These are phyloP conservation scores for Kazachstania sp. DNA, from an alignment of 1,139 yeast species.

Conservation along the genomic window DNA sequence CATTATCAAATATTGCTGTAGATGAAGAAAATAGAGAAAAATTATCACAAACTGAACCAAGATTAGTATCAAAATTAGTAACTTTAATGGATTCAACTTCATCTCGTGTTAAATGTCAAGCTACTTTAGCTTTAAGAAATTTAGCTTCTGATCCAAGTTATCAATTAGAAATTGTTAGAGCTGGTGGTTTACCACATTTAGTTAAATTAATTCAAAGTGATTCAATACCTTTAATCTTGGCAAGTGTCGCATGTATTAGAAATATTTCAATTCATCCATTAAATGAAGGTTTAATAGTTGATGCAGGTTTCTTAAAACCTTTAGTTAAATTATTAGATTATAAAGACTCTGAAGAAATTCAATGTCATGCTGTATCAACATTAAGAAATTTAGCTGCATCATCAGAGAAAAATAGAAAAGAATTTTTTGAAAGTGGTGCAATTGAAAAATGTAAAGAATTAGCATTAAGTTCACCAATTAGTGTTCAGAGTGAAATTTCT, in stretches of 20 bases:
- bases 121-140: constrained; percentile 89
- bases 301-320: constrained; percentile 91
- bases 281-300: constrained; percentile 90
- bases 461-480: constrained; percentile 73
- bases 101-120: constrained; percentile 96
- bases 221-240: constrained; percentile 86
- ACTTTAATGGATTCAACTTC: constrained; percentile 85
- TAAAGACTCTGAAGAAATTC: constrained; percentile 87
- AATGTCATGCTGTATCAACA: constrained; percentile 95
- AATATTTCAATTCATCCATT: constrained; percentile 94
- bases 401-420: constrained; percentile 84
- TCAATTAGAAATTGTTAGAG: constrained; percentile 90
- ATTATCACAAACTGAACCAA: constrained; percentile 88
- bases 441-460: constrained; percentile 87
- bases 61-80: constrained; percentile 79
- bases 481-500: constrained; percentile 90
- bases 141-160: constrained; percentile 87
- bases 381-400: constrained; percentile 93
- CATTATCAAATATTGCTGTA: constrained; percentile 92
- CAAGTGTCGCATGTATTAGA: constrained; percentile 97
- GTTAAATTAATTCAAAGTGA: constrained; percentile 80
- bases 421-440: constrained; percentile 90
- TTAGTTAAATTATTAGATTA: constrained; percentile 77
- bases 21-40: constrained; percentile 86
- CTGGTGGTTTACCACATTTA: constrained; percentile 90